Evolutionary conservation across 495 filamentous ascomycete species (phyloP), one percentile per base, ranked within the genome.

Genomic region (Xylaria palmicola): DNA sequence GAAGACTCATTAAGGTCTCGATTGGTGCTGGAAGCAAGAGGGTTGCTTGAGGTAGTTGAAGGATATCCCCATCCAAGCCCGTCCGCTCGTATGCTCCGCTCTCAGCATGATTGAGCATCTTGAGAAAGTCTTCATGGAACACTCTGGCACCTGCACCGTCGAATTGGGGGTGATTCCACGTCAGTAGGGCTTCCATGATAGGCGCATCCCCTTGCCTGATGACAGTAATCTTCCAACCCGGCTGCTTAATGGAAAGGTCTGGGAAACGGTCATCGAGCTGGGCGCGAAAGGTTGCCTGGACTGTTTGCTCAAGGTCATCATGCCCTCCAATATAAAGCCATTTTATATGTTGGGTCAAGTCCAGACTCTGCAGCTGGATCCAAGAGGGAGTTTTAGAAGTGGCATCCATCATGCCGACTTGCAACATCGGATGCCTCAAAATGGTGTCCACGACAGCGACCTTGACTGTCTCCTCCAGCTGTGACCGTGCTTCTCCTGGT

Each of bases 91-190:
- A 4, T 27, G 52, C 22, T 15, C 10, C 36, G 27, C 41, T 59
- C 24, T 52, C 56, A 9, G 45, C 8, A 22, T 51, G n/a, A n/a
- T n/a, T 59, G 56, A 60, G 45, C 17, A 6, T 50, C 34, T 43
- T 13, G 3, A 60, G 47, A 0, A 60, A 22, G 7, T 60, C 32
- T 52, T 52, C 32, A 30, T 65, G 62, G 45, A 65, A 55, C 27
- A 65, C 39, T 39, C 36, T 64, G 47, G 6, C 62, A 45, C 58
- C 36, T 26, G 29, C 27, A 37, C 48, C 62, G 58, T 65, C 62
- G 48, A 29, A 44, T 13, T 62, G 62, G 20, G 62, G 62, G 49
- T 65, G 62, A 47, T 65, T 65, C 62, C 62, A 65, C 32, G 15
- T 47, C 24, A 62, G 39, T 22, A 65, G 30, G 40, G 62, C 47